phyloP scores from a whole-genome alignment of 2,329 filamentous ascomycete species.

The Ophiostoma quercus region DNA sequence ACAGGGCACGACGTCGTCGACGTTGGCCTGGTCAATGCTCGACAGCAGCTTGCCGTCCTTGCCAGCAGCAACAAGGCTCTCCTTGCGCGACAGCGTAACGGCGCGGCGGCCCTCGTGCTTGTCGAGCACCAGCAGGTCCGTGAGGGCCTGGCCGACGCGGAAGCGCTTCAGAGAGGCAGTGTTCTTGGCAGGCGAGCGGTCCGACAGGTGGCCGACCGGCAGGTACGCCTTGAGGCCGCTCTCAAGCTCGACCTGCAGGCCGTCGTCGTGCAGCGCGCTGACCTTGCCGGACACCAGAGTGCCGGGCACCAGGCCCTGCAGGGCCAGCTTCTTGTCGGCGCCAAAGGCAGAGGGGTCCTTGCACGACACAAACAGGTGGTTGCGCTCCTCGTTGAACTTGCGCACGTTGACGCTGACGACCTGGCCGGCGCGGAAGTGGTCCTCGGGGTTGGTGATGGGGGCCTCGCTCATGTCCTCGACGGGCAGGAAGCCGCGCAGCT shows the following conservation, averaged over 20 bases:
- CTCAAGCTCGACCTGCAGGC: slow-evolving; percentile 69
- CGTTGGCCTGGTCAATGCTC: slow-evolving; percentile 64
- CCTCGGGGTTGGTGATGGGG: slow-evolving; percentile 79
- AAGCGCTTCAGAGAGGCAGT: slow-evolving; percentile 73
- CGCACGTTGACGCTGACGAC: slow-evolving; percentile 88
- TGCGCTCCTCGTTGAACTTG: slow-evolving; percentile 65
- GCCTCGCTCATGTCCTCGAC: slow-evolving; percentile 98
- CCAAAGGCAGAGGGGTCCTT: slow-evolving; percentile 80
- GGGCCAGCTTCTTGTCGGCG: slow-evolving; percentile 66
- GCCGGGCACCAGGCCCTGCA: slow-evolving; percentile 68
- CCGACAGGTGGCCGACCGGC: slow-evolving; percentile 71
- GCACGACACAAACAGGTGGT: slow-evolving; percentile 81
- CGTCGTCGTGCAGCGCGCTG: slow-evolving; percentile 72
- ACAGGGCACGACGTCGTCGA: slow-evolving; percentile 64
- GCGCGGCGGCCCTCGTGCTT: slow-evolving; percentile 74
- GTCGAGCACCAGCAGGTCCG: slow-evolving; percentile 78
- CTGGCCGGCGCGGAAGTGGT: slow-evolving; percentile 87
- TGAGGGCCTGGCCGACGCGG: slow-evolving; percentile 74
- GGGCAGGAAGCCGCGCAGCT: slow-evolving; percentile 78
- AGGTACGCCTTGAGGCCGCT: slow-evolving; percentile 73
- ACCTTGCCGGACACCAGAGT: slow-evolving; percentile 72
- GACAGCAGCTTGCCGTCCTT: slow-evolving; percentile 67
- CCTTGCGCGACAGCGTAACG: slow-evolving; percentile 75
- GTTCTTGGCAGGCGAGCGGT: slow-evolving; percentile 76
- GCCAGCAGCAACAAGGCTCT: slow-evolving; percentile 70